Conservation (phyloP, 441 rosid species). For the Pelargonium australe region DNA sequence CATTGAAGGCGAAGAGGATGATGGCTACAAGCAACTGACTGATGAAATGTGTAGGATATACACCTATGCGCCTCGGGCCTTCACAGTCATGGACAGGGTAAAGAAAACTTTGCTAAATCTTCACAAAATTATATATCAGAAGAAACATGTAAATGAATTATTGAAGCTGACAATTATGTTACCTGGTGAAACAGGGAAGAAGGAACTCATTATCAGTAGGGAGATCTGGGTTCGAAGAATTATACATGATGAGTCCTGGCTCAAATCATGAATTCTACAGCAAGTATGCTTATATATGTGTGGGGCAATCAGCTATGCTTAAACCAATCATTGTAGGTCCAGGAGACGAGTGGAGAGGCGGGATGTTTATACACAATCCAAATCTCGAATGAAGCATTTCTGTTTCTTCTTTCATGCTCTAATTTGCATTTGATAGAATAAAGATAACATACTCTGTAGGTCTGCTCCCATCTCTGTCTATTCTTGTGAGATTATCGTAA, state of each 20-base stretch:
- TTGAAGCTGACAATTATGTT: neutral
- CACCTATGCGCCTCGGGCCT: constrained; percentile 60
- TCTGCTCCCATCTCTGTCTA: no score
- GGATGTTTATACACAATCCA: constrained; percentile 62
- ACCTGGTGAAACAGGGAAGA: constrained; percentile 50
- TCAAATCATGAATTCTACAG: constrained; percentile 56
- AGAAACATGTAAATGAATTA: no score
- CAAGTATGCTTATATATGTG: constrained; percentile 58
- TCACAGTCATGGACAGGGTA: constrained; percentile 78
- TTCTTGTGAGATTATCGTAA: no score
- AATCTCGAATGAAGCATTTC: constrained; percentile 32
- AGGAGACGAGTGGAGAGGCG: constrained; percentile 64
- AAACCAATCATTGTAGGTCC: constrained; percentile 54
- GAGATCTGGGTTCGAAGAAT: constrained; percentile 65
- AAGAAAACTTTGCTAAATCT: neutral
- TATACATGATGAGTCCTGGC: constrained; percentile 82
- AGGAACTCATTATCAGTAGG: constrained; percentile 68
- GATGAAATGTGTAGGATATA: constrained; percentile 76
- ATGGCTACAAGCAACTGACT: constrained; percentile 51
- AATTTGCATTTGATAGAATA: no score
- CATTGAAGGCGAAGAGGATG: constrained; percentile 58
- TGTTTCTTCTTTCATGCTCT: neutral
- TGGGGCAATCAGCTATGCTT: constrained; percentile 67
- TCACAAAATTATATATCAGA: neutral
- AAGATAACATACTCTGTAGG: no score